Conservation (phyloP, 306 rosid genomes). For the Ziziphus jujuba region DNA sequence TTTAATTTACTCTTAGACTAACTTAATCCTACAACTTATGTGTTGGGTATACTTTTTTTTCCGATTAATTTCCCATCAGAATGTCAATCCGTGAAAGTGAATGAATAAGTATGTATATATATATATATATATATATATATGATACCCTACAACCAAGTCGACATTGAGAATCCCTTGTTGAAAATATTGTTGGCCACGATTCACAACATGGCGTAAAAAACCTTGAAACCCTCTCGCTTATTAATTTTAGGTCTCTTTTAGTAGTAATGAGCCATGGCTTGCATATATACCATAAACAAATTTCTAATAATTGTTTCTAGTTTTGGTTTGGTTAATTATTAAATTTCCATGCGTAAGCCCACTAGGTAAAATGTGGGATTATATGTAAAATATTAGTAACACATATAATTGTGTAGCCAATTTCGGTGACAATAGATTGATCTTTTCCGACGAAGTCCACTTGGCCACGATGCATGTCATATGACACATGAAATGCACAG, state of each 20-base stretch:
- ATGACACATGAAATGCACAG: slow-evolving; percentile 2
- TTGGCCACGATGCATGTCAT: background rate
- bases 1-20: background rate
- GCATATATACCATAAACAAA: no score
- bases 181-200: background rate
- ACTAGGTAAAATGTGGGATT: slow-evolving; percentile 7
- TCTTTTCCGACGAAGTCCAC: slow-evolving; percentile 37
- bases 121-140: no score
- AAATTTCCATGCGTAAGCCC: slow-evolving; percentile 26
- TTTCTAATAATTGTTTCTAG: no score
- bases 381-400: background rate
- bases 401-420: slow-evolving; percentile 16
- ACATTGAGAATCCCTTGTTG: background rate
- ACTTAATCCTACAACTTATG: background rate
- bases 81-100: no score
- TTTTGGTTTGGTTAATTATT: no score
- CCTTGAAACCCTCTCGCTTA: background rate
- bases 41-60: no score
- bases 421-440: slow-evolving; percentile 16
- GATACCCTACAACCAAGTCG: no score
- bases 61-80: no score
- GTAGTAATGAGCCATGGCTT: background rate
- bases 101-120: no score
- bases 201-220: no score
- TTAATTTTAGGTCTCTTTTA: background rate